These are phyloP conservation scores for Phylloporus rhodoxanthus DNA, from an alignment of 768 basidiomycete genomes.

Conservation along the genomic window DNA sequence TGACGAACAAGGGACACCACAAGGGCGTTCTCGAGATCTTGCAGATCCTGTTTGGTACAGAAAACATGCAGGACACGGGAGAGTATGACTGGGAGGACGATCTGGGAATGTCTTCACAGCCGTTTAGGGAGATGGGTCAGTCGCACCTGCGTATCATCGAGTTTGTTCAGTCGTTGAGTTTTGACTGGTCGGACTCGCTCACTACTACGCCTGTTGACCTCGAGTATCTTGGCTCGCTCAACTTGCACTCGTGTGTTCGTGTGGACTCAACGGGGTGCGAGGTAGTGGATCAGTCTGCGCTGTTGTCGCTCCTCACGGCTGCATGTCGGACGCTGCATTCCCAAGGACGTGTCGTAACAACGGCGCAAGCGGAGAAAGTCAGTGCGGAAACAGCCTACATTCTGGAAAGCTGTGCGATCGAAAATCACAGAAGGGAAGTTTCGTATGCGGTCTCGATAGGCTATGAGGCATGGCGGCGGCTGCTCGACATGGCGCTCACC, in stretches of 20 bases:
- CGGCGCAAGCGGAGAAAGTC: conserved; percentile 60
- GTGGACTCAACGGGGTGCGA: conserved; percentile 71
- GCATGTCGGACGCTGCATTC: conserved; percentile 58
- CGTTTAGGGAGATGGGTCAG: conserved; percentile 72
- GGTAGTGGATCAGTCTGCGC: conserved; percentile 67
- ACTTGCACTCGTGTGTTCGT: conserved; percentile 65
- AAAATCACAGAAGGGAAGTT: conserved; percentile 84
- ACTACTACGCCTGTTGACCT: conserved; percentile 51
- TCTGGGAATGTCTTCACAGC: conserved; percentile 35
- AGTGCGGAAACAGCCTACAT: conserved; percentile 68
- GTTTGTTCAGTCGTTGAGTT: conserved; percentile 77
- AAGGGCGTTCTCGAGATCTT: conserved; percentile 71
- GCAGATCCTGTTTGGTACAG: conserved; percentile 73
- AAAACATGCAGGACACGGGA: conserved; percentile 41
- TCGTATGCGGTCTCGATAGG: conserved; percentile 61
- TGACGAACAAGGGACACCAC: conserved; percentile 71
- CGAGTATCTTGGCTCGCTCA: conserved; percentile 59
- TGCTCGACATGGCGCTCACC: conserved; percentile 79
- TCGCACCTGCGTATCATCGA: conserved; percentile 84
- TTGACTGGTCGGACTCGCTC: conserved; percentile 82
- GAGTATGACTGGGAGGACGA: conserved; percentile 36
- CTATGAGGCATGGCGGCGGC: conserved; percentile 78
- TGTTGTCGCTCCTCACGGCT: conserved; percentile 62
- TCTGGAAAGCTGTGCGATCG: conserved; percentile 75
- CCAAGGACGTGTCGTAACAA: conserved; percentile 60